phyloP scores from a whole-genome alignment of 768 basidiomycete species.

The Lactarius sp. region DNA sequence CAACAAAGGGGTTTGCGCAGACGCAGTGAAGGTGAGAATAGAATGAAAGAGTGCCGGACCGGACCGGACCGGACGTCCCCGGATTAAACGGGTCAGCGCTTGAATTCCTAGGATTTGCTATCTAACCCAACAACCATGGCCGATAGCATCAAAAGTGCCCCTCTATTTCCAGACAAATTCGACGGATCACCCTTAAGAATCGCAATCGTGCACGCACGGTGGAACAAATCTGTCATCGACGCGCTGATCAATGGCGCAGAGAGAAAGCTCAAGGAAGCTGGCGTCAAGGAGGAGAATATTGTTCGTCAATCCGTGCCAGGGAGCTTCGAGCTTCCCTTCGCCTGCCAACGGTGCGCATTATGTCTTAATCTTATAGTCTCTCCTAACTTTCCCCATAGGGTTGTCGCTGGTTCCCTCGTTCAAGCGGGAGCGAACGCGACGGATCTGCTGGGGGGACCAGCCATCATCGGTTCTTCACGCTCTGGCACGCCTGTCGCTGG shows the following conservation, averaged over 20 bases:
- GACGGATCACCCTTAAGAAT: conserved; percentile 81
- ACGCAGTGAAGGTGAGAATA: too few relatives aligned
- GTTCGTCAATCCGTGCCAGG: conserved; percentile 90
- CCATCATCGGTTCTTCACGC: conserved; percentile 43
- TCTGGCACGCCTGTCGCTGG: conserved; percentile 50
- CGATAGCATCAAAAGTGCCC: conserved; percentile 73
- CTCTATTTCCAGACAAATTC: conserved; percentile 52
- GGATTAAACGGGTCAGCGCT: neutral
- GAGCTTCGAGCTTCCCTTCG: conserved; percentile 86
- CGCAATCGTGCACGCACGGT: conserved; percentile 92
- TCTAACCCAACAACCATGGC: conserved; percentile 11
- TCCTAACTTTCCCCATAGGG: conserved; percentile 40
- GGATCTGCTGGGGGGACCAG: conserved; percentile 71
- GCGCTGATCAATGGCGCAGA: conserved; percentile 78
- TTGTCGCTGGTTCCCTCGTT: conserved; percentile 83
- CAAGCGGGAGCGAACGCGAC: conserved; percentile 74
- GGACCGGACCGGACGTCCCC: conserved; percentile 5
- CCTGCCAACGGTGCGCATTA: conserved; percentile 68
- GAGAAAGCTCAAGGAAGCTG: conserved; percentile 72
- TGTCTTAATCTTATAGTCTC: neutral
- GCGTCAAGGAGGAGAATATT: conserved; percentile 89
- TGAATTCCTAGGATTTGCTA: neutral
- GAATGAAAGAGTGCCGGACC: too few relatives aligned
- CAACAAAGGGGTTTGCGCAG: neutral
- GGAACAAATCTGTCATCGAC: conserved; percentile 88